Evolutionary conservation across 2,329 filamentous ascomycete species (phyloP).

Genomic region (Chaetomium sp.): DNA sequence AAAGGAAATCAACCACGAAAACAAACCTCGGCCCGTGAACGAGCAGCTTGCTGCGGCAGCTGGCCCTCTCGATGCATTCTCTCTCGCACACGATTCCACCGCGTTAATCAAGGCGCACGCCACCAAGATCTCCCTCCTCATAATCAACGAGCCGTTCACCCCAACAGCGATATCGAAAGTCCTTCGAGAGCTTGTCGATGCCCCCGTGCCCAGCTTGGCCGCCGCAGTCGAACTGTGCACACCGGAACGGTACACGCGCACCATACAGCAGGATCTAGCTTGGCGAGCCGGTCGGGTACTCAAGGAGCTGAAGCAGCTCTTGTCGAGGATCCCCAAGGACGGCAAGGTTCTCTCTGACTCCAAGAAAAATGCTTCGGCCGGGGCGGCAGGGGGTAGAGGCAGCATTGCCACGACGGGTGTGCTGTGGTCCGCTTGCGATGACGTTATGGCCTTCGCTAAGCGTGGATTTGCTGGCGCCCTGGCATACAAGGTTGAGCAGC

Average conservation of each 20-base stretch:
- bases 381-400: slow-evolving; percentile 47
- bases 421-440: slow-evolving; percentile 83
- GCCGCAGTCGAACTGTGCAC: slow-evolving; percentile 69
- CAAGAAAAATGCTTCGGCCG: slow-evolving; percentile 48
- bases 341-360: slow-evolving; percentile 54
- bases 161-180: slow-evolving; percentile 72
- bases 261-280: slow-evolving; percentile 65
- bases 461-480: slow-evolving; percentile 72
- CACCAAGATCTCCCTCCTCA: slow-evolving; percentile 83
- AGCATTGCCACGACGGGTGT: slow-evolving; percentile 70
- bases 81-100: slow-evolving; percentile 71
- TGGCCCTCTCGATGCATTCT: slow-evolving; percentile 56
- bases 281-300: slow-evolving; percentile 62
- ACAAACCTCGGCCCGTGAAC: slow-evolving; percentile 24
- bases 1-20: slow-evolving; percentile 26
- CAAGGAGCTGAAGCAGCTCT: slow-evolving; percentile 61
- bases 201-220: slow-evolving; percentile 73
- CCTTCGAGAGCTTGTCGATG: slow-evolving; percentile 69
- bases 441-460: slow-evolving; percentile 62
- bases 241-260: slow-evolving; percentile 61
- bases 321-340: slow-evolving; percentile 61
- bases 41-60: slow-evolving; percentile 13
- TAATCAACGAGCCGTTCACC: slow-evolving; percentile 85
- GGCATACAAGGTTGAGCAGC: slow-evolving; percentile 71
- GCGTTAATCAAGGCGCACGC: slow-evolving; percentile 77